Conservation (phyloP, 108 stramenopile species). For the Nitzschia inconspicua region DNA sequence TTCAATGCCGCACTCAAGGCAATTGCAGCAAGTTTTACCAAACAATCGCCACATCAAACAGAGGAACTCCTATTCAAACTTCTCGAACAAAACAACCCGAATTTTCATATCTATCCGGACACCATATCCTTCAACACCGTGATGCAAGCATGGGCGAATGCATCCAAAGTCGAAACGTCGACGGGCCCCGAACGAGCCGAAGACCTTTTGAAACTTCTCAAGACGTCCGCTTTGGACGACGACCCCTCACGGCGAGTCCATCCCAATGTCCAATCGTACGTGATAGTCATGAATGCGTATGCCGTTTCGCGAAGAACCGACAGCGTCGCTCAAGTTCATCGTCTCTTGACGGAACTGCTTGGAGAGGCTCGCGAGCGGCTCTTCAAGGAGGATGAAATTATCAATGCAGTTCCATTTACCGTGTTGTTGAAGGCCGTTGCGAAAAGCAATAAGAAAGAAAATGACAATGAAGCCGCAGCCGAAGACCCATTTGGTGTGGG, state of each 20-base stretch:
- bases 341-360: constrained; percentile 23
- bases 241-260: not conserved
- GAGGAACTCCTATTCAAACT: constrained; percentile 38
- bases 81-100: constrained; percentile 10
- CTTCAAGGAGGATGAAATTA: constrained; percentile 13
- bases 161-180: constrained; percentile 6
- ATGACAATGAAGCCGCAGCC: not conserved
- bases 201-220: constrained; percentile 30
- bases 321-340: constrained; percentile 19
- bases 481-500: not conserved
- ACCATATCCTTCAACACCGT: constrained; percentile 39
- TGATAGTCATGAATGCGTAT: constrained; percentile 42
- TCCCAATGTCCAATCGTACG: constrained; percentile 37
- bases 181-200: constrained; percentile 29
- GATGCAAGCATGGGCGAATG: constrained; percentile 41
- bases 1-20: constrained; percentile 46
- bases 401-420: constrained; percentile 34
- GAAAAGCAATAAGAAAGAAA: not conserved
- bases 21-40: constrained; percentile 31
- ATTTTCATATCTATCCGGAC: constrained; percentile 15
- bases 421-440: constrained; percentile 40
- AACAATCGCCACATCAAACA: constrained; percentile 24
- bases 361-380: constrained; percentile 5
- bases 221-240: not conserved
- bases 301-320: constrained; percentile 22